Evolutionary conservation across 1,284 basidiomycete species (phyloP).

Genomic region (Naganishia liquefaciens): DNA sequence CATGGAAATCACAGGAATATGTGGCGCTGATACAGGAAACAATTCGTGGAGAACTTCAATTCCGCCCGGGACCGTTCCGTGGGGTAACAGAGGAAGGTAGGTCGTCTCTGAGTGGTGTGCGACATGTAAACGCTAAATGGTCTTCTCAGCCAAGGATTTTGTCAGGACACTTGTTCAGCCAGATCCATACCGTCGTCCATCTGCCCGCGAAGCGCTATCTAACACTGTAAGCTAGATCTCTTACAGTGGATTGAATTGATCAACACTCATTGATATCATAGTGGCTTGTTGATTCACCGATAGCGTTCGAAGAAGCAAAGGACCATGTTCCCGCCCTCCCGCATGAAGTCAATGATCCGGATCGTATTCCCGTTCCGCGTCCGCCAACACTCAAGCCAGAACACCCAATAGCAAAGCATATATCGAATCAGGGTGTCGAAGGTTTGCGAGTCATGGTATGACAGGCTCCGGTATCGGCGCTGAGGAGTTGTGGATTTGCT

Average conservation of each 20-base stretch:
- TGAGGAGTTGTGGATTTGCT: too few species aligned
- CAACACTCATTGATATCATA: background rate
- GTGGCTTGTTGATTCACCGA: slow-evolving; percentile 13
- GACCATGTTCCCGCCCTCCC: slow-evolving; percentile 17
- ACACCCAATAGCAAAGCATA: slow-evolving; percentile 31
- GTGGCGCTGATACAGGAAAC: slow-evolving; percentile 33
- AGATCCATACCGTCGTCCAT: slow-evolving; percentile 30
- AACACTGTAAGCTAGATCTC: slow-evolving; percentile 19
- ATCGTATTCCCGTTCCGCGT: slow-evolving; percentile 16
- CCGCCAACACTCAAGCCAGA: slow-evolving; percentile 33
- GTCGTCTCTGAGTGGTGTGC: background rate
- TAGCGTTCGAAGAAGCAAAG: background rate
- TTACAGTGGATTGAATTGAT: too few species aligned
- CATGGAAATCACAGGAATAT: slow-evolving; percentile 31
- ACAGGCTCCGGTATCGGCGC: too few species aligned
- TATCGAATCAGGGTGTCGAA: slow-evolving; percentile 27
- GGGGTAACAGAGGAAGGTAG: slow-evolving; percentile 34
- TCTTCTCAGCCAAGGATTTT: slow-evolving; percentile 29
- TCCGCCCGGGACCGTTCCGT: slow-evolving; percentile 29
- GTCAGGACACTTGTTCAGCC: slow-evolving; percentile 22
- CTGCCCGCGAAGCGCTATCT: slow-evolving; percentile 27
- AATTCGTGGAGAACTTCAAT: slow-evolving; percentile 23
- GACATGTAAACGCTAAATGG: background rate
- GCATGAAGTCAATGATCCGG: slow-evolving; percentile 8
- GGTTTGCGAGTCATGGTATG: background rate